Evolutionary conservation across 768 basidiomycete species (phyloP).

Genomic region (Suillus spraguei): DNA sequence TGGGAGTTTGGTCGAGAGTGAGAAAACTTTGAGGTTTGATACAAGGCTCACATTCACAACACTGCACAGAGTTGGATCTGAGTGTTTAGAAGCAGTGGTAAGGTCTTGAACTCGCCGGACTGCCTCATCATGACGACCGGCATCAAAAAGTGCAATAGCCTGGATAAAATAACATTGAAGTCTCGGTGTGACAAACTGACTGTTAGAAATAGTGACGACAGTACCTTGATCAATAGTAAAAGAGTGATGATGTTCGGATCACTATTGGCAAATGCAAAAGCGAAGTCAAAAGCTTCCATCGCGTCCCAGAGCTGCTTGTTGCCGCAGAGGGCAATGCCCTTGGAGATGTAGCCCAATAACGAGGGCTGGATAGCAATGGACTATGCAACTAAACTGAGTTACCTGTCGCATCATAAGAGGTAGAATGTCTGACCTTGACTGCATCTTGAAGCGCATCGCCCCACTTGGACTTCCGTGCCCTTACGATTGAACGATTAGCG

Average conservation of each 20-base stretch:
- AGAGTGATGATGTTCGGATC: background rate
- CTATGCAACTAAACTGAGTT: background rate
- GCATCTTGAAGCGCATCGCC: background rate
- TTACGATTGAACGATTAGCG: constrained; percentile 3
- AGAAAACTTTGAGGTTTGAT: background rate
- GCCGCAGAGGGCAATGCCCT: background rate
- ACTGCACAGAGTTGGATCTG: background rate
- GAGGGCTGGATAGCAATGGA: constrained; percentile 3
- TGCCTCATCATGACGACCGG: background rate
- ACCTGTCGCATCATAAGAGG: background rate
- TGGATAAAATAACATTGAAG: background rate
- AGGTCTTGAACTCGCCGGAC: constrained; percentile 4
- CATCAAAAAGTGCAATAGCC: background rate
- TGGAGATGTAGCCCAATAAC: background rate
- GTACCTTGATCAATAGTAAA: constrained; percentile 4
- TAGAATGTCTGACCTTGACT: background rate
- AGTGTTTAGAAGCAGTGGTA: background rate
- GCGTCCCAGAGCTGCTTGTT: background rate
- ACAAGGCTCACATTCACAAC: constrained; percentile 1
- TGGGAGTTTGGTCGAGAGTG: background rate
- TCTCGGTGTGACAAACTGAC: background rate
- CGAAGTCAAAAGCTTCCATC: background rate
- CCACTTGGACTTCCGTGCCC: background rate
- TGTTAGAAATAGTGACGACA: background rate
- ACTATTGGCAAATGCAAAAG: background rate